Base-by-base conservation (phyloP, 495 filamentous ascomycete genomes). In the Neurospora sp. region DNA sequence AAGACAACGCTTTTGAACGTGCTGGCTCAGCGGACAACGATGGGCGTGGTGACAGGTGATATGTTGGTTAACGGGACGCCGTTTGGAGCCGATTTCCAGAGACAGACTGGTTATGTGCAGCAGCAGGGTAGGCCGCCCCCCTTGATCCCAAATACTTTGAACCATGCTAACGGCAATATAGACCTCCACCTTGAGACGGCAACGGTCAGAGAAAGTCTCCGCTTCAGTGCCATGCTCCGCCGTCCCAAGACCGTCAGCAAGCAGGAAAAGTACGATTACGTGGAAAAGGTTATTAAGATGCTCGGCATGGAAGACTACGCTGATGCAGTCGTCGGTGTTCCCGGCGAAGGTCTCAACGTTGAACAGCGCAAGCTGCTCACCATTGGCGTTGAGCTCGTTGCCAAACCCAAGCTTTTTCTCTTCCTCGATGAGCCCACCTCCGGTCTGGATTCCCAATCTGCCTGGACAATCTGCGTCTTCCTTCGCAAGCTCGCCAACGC, bases 301-400 rank as follows among this genome's bases (percentile, higher is more conserved):
- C 85, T 98, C 18, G 90, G 91, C 40, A 93, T 98, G 89, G 85
- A 91, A 72, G 88, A 91, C 35, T 93, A 92, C 74, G 90, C 93
- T 10, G 91, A 97, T 74, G 92, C 93, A 10, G 86, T 97, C 44
- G 91, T 97, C 59, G 93, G 93, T 75, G 87, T 93, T n/a, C 89
- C 91, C 0, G 92, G 92, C 16, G 89, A 93, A 78, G 79, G 79
- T 22, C 77, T 85, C 3, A 81, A 81, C 44, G 83, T 87, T 1
- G 86, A 88, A 72, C 77, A 88, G 75, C 81, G 83, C 79, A 83
- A 93, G 85, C 71, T 90, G 65, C 75, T 97, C 3, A 97, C 94
- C 5, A 97, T 98, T 73, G 94, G 92, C 73, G 94, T 98, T 16
- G 94, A 98, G 78, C 83, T 98, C 3, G 94, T 93, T 2, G 93